These are phyloP conservation scores for Colletotrichum noveboracense DNA, from an alignment of 2,329 filamentous ascomycete genomes.

Conservation along the genomic window DNA sequence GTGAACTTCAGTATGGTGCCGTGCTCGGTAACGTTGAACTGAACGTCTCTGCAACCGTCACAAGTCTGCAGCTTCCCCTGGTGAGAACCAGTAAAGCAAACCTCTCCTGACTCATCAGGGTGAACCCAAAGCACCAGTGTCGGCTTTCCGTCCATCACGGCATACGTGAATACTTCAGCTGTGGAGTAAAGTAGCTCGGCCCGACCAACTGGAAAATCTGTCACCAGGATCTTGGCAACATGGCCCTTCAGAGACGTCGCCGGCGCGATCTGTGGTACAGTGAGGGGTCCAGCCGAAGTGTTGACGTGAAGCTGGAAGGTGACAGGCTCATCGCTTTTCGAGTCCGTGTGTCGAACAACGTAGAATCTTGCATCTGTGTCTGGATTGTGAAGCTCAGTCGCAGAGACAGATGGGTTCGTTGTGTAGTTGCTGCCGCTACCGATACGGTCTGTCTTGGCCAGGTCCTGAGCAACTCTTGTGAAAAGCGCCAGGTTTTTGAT, in stretches of 20 bases:
- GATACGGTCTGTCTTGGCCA: background rate
- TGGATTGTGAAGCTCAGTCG: background rate
- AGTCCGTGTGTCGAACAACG: background rate
- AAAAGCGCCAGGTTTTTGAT: background rate
- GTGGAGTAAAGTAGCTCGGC: background rate
- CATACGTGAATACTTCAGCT: background rate
- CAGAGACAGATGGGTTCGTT: background rate
- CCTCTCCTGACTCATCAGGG: background rate
- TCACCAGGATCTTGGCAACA: background rate
- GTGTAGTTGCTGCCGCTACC: background rate
- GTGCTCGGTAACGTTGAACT: background rate
- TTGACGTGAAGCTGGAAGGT: background rate
- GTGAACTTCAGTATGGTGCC: background rate
- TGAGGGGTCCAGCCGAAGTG: background rate
- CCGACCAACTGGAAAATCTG: background rate
- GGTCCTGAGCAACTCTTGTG: background rate
- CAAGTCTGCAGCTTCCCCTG: background rate
- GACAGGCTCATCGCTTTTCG: background rate
- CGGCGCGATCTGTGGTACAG: background rate
- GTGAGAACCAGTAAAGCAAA: background rate
- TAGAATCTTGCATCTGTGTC: background rate
- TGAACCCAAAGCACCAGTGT: background rate
- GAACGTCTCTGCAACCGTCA: background rate
- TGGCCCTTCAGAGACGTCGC: background rate
- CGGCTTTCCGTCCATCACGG: background rate